phyloP scores from a whole-genome alignment of 2,329 filamentous ascomycete species.

The Epichloe sylvatica region DNA sequence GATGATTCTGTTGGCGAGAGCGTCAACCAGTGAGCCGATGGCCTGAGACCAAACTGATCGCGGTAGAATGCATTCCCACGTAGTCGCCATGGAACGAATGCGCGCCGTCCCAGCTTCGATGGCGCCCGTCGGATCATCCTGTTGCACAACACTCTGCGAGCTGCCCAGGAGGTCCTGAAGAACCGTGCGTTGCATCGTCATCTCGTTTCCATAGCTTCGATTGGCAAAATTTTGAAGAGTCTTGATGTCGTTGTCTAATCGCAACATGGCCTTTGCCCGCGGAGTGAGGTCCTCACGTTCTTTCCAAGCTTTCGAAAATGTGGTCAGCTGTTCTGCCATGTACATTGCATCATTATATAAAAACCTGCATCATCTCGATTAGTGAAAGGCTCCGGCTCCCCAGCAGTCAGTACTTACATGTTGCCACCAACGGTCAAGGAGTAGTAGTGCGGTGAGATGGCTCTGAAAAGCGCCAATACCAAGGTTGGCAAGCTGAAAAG shows the following conservation, averaged over 20 bases:
- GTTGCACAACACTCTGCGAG: slow-evolving; percentile 44
- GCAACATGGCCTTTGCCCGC: slow-evolving; percentile 39
- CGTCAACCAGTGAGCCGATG: slow-evolving; percentile 44
- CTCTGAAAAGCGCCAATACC: slow-evolving; percentile 64
- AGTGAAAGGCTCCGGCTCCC: not conserved
- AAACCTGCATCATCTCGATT: slow-evolving; percentile 29
- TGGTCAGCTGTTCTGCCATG: slow-evolving; percentile 41
- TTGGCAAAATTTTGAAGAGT: slow-evolving; percentile 46
- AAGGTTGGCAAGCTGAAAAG: slow-evolving; percentile 61
- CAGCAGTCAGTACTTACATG: slow-evolving; percentile 34
- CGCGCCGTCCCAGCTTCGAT: slow-evolving; percentile 40
- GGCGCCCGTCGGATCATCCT: slow-evolving; percentile 37
- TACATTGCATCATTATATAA: slow-evolving; percentile 56
- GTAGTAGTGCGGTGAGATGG: slow-evolving; percentile 64
- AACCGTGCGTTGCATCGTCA: slow-evolving; percentile 45
- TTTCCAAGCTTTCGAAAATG: slow-evolving; percentile 38
- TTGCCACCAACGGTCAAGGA: slow-evolving; percentile 45
- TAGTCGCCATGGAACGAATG: slow-evolving; percentile 37
- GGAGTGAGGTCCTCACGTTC: slow-evolving; percentile 35
- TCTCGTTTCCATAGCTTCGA: slow-evolving; percentile 47
- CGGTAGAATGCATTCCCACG: slow-evolving; percentile 45
- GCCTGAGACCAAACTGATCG: slow-evolving; percentile 50
- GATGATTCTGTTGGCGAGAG: slow-evolving; percentile 45
- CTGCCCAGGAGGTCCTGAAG: slow-evolving; percentile 48
- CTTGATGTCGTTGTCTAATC: slow-evolving; percentile 45